A percentile compares a stretch with the other conserved stretches of the same genome.
phyloP scores from a whole-genome alignment of 2,329 filamentous ascomycete genomes.

The Fusarium ambrosium region DNA sequence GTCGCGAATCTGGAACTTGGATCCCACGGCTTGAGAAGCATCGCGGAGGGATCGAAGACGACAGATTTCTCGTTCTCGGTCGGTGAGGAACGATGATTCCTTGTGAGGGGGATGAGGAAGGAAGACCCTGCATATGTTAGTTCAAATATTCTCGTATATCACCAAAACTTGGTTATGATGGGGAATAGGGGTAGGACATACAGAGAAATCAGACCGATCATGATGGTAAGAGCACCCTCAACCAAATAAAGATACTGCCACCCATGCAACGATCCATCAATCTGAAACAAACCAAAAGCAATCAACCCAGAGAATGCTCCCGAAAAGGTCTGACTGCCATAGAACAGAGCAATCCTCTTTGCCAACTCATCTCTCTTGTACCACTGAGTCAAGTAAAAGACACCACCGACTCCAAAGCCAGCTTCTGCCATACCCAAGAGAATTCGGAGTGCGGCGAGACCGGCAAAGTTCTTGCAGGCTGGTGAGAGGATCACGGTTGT shows the following conservation, averaged over 20 bases:
- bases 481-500: not conserved
- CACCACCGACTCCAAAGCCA: not conserved
- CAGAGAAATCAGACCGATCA: not conserved
- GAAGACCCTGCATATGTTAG: not conserved
- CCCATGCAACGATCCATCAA: not conserved
- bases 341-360: not conserved
- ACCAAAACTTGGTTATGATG: not conserved
- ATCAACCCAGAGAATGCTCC: not conserved
- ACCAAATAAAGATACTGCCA: constrained; percentile 1
- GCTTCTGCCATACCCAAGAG: not conserved
- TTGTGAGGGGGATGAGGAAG: not conserved
- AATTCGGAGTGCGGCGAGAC: not conserved
- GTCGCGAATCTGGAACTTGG: not conserved
- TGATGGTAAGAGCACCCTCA: not conserved
- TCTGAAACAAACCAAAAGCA: not conserved
- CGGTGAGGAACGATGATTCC: not conserved
- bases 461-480: not conserved
- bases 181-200: not conserved
- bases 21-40: not conserved
- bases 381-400: not conserved
- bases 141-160: not conserved
- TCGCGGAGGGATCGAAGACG: not conserved
- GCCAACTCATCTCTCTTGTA: constrained; percentile 1
- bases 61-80: not conserved
- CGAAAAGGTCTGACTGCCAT: not conserved